Evolutionary conservation across 2,329 filamentous ascomycete genomes (phyloP), one percentile per base, ranked within the genome.

Genomic region (Exophiala calicioides): DNA sequence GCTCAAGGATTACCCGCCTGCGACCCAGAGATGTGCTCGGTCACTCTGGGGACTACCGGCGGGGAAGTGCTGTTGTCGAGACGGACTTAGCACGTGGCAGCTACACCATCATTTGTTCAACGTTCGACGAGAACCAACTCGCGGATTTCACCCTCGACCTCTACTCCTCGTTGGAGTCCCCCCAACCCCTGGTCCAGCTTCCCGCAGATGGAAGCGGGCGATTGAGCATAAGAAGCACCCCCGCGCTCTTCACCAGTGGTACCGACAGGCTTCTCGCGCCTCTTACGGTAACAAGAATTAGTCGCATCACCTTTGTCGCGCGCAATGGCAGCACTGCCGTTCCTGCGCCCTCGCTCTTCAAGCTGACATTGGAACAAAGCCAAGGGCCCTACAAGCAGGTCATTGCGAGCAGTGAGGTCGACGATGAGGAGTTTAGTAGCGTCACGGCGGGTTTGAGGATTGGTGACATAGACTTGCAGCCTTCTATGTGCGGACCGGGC

Each of bases 1-100:
- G 82, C 13, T 50, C 47, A 56, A 82, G 90, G 29, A 79, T 93
- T 1, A 78, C 82, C 13, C 72, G 79, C 16, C 76, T 95, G 12
- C 82, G 37, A 75, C 81, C 55, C 41, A 82, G 87, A 57, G 90
- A 96, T 62, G 81, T 97, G 29, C 78, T 94, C 18, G 80, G 80
- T 16, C 85, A 88, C 45, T 94, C 88, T 24, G 88, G 88, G n/a
- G 89, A 95, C 57, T 96, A 98, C 67, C 83, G 87, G 37, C 82
- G 85, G 20, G 86, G 86, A 20, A 88, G 86, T 62, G 86, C 87
- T 3, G 73, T 90, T 23, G 83, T 85, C 2, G 80, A 87, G 52
- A 70, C 79, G 5, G 61, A 71, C 15, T 70, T 95, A 13, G 81
- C 83, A 29, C 71, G 80, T 1, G 91, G 91, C 0, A 76, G 76